A percentile compares a stretch with the other conserved stretches of the same genome.
Evolutionary conservation across 805 yeast genomes (phyloP).

Genomic region (Debaryomyces prosopidis): DNA sequence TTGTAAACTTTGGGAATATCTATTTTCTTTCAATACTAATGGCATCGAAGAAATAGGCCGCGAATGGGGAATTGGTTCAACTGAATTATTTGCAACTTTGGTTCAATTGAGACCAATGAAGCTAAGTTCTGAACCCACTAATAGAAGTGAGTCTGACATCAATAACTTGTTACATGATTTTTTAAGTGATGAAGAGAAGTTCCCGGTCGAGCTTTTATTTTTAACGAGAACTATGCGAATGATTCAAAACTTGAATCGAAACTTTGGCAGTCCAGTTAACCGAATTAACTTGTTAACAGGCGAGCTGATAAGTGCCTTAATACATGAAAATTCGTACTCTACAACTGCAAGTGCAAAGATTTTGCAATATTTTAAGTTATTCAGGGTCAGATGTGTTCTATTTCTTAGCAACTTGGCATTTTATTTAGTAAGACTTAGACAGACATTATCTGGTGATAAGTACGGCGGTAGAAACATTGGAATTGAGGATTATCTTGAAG

Average conservation of each 20-base stretch:
- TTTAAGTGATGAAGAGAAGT: slow-evolving; percentile 59
- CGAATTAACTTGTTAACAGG: slow-evolving; percentile 62
- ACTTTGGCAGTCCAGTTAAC: slow-evolving; percentile 73
- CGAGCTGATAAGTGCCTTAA: slow-evolving; percentile 45
- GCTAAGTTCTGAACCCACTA: slow-evolving; percentile 17
- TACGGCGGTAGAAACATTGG: slow-evolving; percentile 36
- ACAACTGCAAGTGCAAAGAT: slow-evolving; percentile 1
- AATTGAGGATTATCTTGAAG: slow-evolving; percentile 47
- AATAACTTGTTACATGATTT: slow-evolving; percentile 54
- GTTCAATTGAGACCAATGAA: slow-evolving; percentile 50
- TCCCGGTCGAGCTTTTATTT: slow-evolving; percentile 67
- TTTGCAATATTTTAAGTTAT: slow-evolving; percentile 12
- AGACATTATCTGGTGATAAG: slow-evolving; percentile 30
- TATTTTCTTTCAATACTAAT: slow-evolving; percentile 52
- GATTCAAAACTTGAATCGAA: slow-evolving; percentile 67
- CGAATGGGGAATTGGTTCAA: slow-evolving; percentile 70
- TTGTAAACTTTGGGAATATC: slow-evolving; percentile 60
- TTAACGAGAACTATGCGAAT: slow-evolving; percentile 72
- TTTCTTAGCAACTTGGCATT: slow-evolving; percentile 33
- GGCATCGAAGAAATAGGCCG: slow-evolving; percentile 50
- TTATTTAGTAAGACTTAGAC: slow-evolving; percentile 30
- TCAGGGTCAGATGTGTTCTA: slow-evolving; percentile 23
- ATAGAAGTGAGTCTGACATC: slow-evolving; percentile 37
- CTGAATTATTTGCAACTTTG: slow-evolving; percentile 61
- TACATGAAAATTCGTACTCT: slow-evolving; percentile 10